A percentile compares a stretch with the other conserved stretches of the same genome.
These are phyloP conservation scores for Acanthochlamys bracteata DNA, from an alignment of 106 monocot species.

Conservation along the genomic window DNA sequence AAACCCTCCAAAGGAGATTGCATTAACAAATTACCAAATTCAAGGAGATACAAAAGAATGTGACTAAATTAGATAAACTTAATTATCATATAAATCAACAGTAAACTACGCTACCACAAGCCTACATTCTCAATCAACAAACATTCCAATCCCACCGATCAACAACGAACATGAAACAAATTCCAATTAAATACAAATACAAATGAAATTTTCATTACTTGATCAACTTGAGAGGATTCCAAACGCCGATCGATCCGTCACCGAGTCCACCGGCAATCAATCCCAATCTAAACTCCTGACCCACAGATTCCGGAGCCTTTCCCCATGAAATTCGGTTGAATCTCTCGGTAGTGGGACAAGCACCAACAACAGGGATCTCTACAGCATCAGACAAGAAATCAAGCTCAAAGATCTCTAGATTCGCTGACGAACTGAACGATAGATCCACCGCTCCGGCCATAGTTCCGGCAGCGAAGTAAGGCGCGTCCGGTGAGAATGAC, in stretches of 20 bases:
- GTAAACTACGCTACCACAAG: too few relatives aligned
- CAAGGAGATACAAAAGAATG: too few relatives aligned
- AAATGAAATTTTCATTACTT: constrained; percentile 19
- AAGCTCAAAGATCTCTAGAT: constrained; percentile 85
- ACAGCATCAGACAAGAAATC: constrained; percentile 62
- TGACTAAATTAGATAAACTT: too few relatives aligned
- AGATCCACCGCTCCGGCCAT: constrained; percentile 92
- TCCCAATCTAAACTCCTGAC: constrained; percentile 54
- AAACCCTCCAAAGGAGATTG: too few relatives aligned
- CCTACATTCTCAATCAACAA: not conserved
- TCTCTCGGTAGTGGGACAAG: constrained; percentile 59
- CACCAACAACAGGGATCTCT: constrained; percentile 54
- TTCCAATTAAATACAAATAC: not conserved
- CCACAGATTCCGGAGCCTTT: constrained; percentile 18
- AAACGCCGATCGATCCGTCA: constrained; percentile 71
- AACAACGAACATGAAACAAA: not conserved
- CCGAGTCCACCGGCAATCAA: constrained; percentile 78
- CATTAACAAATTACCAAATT: too few relatives aligned
- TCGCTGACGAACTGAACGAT: constrained; percentile 83
- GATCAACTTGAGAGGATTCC: constrained; percentile 73
- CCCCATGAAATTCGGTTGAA: constrained; percentile 92
- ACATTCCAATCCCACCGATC: not conserved
- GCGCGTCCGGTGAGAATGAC: constrained; percentile 76
- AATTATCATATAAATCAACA: too few relatives aligned
- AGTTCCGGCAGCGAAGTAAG: constrained; percentile 85